These are phyloP conservation scores for Boletus insuetus DNA, from an alignment of 768 basidiomycete genomes.

Conservation along the genomic window DNA sequence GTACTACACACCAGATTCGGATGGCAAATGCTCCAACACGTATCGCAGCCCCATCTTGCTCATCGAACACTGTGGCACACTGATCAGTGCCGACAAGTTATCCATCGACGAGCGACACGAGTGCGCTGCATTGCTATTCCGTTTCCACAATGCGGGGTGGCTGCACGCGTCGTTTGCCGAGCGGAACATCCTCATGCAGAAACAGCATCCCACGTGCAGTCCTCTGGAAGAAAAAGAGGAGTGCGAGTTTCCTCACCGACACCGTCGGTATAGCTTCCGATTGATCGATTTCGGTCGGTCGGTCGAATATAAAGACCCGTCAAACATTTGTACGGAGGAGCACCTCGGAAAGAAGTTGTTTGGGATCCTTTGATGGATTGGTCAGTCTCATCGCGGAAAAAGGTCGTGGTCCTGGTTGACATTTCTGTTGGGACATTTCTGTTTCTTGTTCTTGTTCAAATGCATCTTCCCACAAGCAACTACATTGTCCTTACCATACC, in stretches of 20 bases:
- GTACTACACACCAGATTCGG: constrained; percentile 39
- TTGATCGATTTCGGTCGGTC: constrained; percentile 51
- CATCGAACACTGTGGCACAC: constrained; percentile 37
- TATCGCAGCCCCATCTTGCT: constrained; percentile 13
- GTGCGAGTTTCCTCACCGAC: not conserved
- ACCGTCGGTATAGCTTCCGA: constrained; percentile 33
- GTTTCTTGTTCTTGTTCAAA: no score
- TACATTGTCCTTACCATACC: no score
- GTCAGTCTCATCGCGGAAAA: not conserved
- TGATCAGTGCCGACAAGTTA: constrained; percentile 25
- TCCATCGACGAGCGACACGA: constrained; percentile 37
- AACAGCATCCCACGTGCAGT: constrained; percentile 35
- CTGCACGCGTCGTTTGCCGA: constrained; percentile 40
- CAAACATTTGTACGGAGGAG: not conserved
- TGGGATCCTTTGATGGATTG: not conserved
- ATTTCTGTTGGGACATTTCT: no score
- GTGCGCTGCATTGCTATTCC: constrained; percentile 37
- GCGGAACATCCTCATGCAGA: constrained; percentile 44
- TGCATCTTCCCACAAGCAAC: no score
- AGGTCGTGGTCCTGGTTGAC: no score
- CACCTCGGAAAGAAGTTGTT: not conserved
- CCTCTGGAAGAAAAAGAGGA: constrained; percentile 7
- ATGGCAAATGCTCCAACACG: not conserved
- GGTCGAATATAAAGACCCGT: fast-evolving
- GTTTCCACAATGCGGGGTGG: constrained; percentile 39